phyloP scores from a whole-genome alignment of 192 early-diverging fungal species.

The Geranomyces michiganensis region DNA sequence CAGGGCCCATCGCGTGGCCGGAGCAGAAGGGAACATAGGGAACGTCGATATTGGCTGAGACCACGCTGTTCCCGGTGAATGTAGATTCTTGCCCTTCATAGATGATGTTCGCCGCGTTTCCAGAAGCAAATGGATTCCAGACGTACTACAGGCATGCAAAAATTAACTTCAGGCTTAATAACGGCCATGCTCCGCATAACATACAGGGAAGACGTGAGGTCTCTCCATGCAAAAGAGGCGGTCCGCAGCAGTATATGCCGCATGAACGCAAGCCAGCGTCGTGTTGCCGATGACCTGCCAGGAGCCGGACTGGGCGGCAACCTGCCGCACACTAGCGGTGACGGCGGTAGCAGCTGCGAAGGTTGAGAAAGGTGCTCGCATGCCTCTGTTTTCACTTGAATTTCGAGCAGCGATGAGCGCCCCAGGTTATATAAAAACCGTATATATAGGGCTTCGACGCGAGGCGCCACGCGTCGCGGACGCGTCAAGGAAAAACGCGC shows the following conservation, averaged over 20 bases:
- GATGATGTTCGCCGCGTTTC: neutral
- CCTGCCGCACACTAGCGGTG: neutral
- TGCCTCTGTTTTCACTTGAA: no score
- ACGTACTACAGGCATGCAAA: constrained; percentile 1
- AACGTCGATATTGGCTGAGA: neutral
- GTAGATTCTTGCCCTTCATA: neutral
- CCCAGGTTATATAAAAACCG: no score
- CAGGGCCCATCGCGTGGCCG: constrained; percentile 39
- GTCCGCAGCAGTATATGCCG: constrained; percentile 17
- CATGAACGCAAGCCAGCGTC: constrained; percentile 35
- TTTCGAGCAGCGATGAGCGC: no score
- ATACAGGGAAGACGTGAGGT: constrained; percentile 31
- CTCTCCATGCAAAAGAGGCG: constrained; percentile 44
- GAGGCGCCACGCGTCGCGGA: no score
- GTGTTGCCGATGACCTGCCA: constrained; percentile 27
- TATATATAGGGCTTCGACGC: no score
- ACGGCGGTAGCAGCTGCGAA: neutral
- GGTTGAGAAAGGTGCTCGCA: no score
- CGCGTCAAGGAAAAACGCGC: no score
- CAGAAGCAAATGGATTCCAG: constrained; percentile 16
- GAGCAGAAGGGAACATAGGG: constrained; percentile 41
- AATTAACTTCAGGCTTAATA: neutral
- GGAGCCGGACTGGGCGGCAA: neutral
- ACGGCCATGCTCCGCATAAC: neutral
- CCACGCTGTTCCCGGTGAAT: neutral